Conservation (phyloP, 192 early-diverging fungal genomes). For the Coemansia sp. region DNA sequence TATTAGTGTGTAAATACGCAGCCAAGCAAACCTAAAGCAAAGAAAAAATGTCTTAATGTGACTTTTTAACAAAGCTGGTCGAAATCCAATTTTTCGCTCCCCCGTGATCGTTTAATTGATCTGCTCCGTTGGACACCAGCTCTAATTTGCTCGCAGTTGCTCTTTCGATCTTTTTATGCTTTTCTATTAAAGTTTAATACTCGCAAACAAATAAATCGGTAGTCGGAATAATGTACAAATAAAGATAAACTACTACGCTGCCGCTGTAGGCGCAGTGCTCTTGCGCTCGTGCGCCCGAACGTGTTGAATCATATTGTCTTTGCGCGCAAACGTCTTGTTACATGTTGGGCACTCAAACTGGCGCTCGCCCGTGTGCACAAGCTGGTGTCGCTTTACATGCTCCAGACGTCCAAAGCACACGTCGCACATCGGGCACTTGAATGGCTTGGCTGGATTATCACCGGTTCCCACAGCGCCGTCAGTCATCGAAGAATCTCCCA, state of each 20-base stretch:
- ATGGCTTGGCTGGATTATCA: constrained; percentile 45
- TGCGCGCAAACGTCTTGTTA: constrained; percentile 64
- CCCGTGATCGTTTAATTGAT: background rate
- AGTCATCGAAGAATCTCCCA: background rate
- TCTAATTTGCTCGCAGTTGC: no score
- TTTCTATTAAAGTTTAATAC: no score
- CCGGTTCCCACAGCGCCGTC: background rate
- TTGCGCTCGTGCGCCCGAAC: constrained; percentile 65
- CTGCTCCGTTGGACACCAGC: background rate
- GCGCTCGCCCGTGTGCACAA: constrained; percentile 60
- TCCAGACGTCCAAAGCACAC: constrained; percentile 58
- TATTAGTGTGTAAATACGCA: background rate
- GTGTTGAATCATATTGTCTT: constrained; percentile 81
- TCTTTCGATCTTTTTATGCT: no score
- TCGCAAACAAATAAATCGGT: no score
- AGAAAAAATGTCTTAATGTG: background rate
- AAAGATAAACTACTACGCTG: background rate
- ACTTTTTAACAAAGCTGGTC: no score
- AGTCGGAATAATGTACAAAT: background rate
- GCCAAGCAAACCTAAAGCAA: background rate
- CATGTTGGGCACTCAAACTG: constrained; percentile 69
- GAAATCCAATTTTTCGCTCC: background rate
- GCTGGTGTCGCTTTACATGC: constrained; percentile 54
- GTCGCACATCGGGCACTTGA: constrained; percentile 56
- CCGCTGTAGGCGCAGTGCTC: background rate